Percentiles rank a stretch among this genome's conserved stretches.
These are phyloP conservation scores for Micractinium conductrix DNA, from an alignment of 139 green algal species.

Conservation along the genomic window DNA sequence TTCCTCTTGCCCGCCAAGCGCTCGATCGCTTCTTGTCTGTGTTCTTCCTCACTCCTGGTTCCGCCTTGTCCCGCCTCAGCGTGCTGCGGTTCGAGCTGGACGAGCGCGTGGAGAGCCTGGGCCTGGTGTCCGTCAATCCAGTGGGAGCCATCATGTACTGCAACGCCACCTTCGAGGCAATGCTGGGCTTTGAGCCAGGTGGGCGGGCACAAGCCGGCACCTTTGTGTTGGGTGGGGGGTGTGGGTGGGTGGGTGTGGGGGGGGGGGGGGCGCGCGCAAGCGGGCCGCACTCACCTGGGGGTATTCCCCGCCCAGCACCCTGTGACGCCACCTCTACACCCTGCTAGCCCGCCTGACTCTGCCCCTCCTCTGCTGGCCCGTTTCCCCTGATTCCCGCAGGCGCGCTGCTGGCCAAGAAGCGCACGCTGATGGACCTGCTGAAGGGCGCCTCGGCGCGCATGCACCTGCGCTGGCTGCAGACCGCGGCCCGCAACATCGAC, in stretches of 20 bases:
- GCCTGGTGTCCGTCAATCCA: conserved; percentile 3
- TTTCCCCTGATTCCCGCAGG: not conserved
- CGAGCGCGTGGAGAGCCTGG: not conserved
- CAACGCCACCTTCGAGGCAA: conserved; percentile 1
- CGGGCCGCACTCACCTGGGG: not conserved
- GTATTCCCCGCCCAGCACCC: too few relatives aligned
- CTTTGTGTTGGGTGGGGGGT: not conserved
- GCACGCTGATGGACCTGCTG: not conserved
- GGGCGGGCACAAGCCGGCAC: too few relatives aligned
- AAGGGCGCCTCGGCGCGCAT: not conserved
- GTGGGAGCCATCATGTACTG: not conserved
- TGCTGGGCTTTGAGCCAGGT: conserved; percentile 1
- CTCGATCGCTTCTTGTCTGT: not conserved
- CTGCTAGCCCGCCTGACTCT: not conserved
- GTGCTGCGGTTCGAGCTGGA: not conserved
- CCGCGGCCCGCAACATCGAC: not conserved
- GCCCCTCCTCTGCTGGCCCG: too few relatives aligned
- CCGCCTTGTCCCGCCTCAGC: not conserved
- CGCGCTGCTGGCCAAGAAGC: not conserved
- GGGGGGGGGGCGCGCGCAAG: not conserved
- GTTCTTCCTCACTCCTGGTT: not conserved
- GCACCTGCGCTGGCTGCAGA: conserved; percentile 14
- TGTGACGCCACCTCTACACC: not conserved
- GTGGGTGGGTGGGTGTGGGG: not conserved
- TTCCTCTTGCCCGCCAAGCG: too few relatives aligned